Base-by-base conservation (phyloP, 441 rosid species). In the Gossypium laxum region DNA sequence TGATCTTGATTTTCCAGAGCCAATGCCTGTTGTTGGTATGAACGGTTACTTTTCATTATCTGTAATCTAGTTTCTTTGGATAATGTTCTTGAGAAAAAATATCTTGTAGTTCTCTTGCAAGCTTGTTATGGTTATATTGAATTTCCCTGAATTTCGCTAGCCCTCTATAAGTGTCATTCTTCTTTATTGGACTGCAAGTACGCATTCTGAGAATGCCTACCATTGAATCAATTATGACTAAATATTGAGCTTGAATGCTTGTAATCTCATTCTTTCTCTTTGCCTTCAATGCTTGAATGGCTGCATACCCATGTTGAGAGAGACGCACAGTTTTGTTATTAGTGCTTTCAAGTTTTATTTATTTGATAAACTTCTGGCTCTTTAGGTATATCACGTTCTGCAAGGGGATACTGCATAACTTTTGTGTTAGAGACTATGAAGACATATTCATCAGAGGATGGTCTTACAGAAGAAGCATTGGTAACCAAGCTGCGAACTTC, bases 1-100 rank as follows among this genome's bases (percentile, higher is more conserved):
- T 34, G 98, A 95, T 85, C 90, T 95, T 77, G 99, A 95, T 68
- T 95, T 95, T 82, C 99, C 99, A 28, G 97, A 95, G 72, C 98
- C 98, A 70, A 91, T 95, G 97, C 99, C 97, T 55, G 93, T 95
- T 30, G 84, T 91, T 76, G 98, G 98, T 95, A 87, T 76, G 87
- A 19, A 67, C 59, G 26, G 30, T 21, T 55, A 8, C 32, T 38
- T 71, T 15, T 26, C 19, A 17, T 43, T 28, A 41, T 32, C 22
- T 57, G 24, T 19, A 58, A 22, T 58, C 47, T 6, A 17, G 12
- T 57, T 19, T 48, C 41, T 17, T 5, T 8, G 26, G 52, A 70
- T 38, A 38, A 38, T 4, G 15, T 41, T 47, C 19, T 56, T 70
- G 52, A 63, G 10, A 62, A 38, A 62, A 4, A 17, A 10, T 28